These are phyloP conservation scores for Cryptosporidium meleagridis DNA, from an alignment of 169 alveolate species.

Conservation along the genomic window DNA sequence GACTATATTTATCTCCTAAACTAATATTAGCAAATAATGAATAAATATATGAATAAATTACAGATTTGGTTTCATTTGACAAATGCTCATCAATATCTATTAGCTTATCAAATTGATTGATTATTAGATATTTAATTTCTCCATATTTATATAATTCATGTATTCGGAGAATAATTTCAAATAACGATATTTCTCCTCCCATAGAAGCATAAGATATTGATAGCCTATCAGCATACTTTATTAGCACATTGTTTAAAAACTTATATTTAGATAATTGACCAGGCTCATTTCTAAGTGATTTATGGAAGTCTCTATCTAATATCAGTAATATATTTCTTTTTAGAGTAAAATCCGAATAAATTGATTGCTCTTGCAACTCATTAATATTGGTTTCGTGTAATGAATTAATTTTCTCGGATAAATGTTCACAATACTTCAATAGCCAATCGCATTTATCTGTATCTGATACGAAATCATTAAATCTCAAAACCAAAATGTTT, in stretches of 20 bases:
- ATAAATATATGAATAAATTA: slow-evolving; percentile 13
- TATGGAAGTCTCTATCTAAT: slow-evolving; percentile 45
- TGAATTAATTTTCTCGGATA: slow-evolving; percentile 11
- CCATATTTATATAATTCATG: slow-evolving; percentile 44
- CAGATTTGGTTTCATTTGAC: slow-evolving; percentile 19
- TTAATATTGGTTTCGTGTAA: neutral
- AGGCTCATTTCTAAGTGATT: slow-evolving; percentile 11
- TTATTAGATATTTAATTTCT: slow-evolving; percentile 32
- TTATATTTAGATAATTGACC: neutral
- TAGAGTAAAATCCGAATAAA: neutral
- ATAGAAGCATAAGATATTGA: neutral
- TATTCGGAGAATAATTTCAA: slow-evolving; percentile 45
- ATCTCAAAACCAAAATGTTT: slow-evolving; percentile 21
- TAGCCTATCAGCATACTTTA: slow-evolving; percentile 51
- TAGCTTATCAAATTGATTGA: slow-evolving; percentile 41
- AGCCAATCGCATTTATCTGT: slow-evolving; percentile 41
- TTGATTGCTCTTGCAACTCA: neutral
- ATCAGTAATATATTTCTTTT: slow-evolving; percentile 3
- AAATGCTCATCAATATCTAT: slow-evolving; percentile 19
- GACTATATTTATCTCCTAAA: neutral
- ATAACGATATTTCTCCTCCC: slow-evolving; percentile 26
- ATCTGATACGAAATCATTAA: slow-evolving; percentile 9
- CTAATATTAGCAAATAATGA: slow-evolving; percentile 34
- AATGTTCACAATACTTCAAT: slow-evolving; percentile 33
- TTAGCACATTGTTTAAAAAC: slow-evolving; percentile 21